These are phyloP conservation scores for Marchantia polymorpha DNA, from an alignment of 225 moss, liverwort and hornwort genomes.

Conservation along the genomic window DNA sequence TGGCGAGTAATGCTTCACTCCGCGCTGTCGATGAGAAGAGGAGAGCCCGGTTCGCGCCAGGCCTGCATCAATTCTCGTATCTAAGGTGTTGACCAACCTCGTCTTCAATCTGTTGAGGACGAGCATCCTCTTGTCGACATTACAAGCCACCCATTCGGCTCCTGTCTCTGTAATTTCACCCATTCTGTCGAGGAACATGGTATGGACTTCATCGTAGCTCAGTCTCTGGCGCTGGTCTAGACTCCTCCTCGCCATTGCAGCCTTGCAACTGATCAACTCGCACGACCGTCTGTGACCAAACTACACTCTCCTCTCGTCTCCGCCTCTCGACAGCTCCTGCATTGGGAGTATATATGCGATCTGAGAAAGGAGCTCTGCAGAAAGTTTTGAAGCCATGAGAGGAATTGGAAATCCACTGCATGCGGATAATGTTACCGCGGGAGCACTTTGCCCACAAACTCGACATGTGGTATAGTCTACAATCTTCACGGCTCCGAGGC, in stretches of 20 bases:
- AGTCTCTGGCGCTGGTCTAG: background rate
- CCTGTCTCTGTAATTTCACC: conserved; percentile 26
- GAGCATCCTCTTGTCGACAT: conserved; percentile 10
- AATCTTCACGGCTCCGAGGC: too few species aligned
- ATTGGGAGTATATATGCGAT: too few species aligned
- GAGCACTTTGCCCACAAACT: too few species aligned
- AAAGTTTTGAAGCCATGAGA: too few species aligned
- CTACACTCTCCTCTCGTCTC: too few species aligned
- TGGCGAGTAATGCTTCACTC: background rate
- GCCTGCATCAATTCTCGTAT: background rate
- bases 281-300: too few species aligned
- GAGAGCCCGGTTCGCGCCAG: background rate
- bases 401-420: too few species aligned
- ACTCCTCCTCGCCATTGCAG: background rate
- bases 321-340: too few species aligned
- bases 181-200: conserved; percentile 23
- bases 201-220: conserved; percentile 11
- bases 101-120: background rate
- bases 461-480: too few species aligned
- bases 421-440: too few species aligned
- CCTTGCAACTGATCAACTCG: background rate
- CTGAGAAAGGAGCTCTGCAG: too few species aligned
- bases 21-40: background rate
- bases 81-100: background rate
- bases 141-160: conserved; percentile 16